Evolutionary conservation across 345 rosid species (phyloP).

Genomic region (Heritiera littoralis): DNA sequence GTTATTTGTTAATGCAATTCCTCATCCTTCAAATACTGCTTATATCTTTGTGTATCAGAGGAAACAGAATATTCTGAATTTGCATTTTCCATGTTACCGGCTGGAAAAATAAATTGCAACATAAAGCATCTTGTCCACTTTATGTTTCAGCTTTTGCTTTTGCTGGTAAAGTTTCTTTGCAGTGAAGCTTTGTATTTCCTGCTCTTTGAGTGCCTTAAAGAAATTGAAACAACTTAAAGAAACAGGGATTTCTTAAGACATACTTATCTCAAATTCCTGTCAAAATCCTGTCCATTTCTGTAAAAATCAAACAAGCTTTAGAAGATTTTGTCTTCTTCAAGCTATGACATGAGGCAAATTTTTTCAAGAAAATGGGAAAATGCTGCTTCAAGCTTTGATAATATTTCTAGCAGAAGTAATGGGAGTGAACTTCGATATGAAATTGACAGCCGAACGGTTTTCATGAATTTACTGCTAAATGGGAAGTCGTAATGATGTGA

Average conservation of each 20-base stretch:
- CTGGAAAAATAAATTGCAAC: not conserved
- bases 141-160: not conserved
- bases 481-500: not conserved
- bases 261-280: no score
- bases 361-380: not conserved
- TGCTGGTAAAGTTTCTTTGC: no score
- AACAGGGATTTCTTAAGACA: no score
- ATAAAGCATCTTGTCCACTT: not conserved
- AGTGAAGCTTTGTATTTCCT: no score
- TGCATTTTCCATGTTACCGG: not conserved
- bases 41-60: not conserved
- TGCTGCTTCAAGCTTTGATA: not conserved
- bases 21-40: not conserved
- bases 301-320: no score
- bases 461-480: not conserved
- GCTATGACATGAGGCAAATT: not conserved
- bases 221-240: no score
- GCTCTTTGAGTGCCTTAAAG: no score
- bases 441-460: not conserved
- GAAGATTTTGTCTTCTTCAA: no score
- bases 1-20: slow-evolving; percentile 1
- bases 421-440: not conserved
- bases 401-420: not conserved
- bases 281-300: no score
- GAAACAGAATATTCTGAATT: not conserved